Base-by-base conservation (phyloP, 805 yeast species). In the Suhomyces pyralidae region DNA sequence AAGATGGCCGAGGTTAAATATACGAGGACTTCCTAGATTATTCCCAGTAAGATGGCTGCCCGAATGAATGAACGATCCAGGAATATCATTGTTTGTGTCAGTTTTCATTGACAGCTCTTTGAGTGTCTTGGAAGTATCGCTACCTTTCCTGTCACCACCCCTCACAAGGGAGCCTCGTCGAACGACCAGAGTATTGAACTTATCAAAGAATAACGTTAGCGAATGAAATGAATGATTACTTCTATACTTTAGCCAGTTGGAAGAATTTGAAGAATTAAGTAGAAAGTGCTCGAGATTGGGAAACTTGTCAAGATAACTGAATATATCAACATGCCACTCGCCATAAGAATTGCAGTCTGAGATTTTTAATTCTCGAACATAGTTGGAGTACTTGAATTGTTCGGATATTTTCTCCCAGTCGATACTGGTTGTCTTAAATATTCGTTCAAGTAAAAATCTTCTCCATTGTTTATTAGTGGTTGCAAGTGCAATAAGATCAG, bases 1-100 rank as follows among this genome's bases (percentile, higher is more conserved):
- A 40, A 81, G 61, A 61, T 81, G 84, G 42, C 70, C 64, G 54
- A 81, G 59, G 52, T 72, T 73, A 58, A 81, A 81, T 17, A 66
- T 67, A 47, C 70, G 62, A 15, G 68, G 69, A 38, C 57, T 48
- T 9, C 52, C 46, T 53, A 59, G 9, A 22, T n/a, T 46, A n/a
- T 32, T 34, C 2, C 49, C 49, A 8, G 49, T 34, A 8, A 46
- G 32, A 24, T 46, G 49, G 22, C 49, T 34, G 8, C 43, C 43
- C 14, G 34, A 32, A 46, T 46, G 49, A 7, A 46, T 8, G 9
- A 34, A 34, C 9, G 24, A 10, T 2, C 49, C 49, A 17, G 42
- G 42, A 25, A 44, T 44, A 28, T n/a, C 25, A n/a, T 15, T 19
- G 8, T 7, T 12, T 12, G 22, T 12, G 19, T 28, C 5, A 4